phyloP scores from a whole-genome alignment of 2,329 filamentous ascomycete species.

The Aspergillus fumigatus region DNA sequence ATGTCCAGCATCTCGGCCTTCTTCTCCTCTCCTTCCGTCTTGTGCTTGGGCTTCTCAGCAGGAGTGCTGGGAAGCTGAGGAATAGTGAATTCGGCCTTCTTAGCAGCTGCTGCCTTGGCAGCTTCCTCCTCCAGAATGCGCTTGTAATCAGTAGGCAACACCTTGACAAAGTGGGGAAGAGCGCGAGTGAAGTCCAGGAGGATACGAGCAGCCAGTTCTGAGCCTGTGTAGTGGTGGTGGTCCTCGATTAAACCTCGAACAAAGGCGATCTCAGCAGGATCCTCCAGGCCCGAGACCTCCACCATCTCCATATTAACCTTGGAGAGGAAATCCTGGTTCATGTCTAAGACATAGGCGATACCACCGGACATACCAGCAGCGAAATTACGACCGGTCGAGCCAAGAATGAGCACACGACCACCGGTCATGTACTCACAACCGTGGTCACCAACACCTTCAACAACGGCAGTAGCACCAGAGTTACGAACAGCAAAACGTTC shows the following conservation, averaged over 20 bases:
- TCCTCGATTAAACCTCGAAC: constrained; percentile 90
- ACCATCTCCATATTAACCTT: constrained; percentile 99
- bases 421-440: constrained; percentile 99
- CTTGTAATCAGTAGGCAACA: constrained; percentile 94
- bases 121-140: constrained; percentile 82
- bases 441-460: constrained; percentile 94
- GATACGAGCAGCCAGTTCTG: constrained; percentile 86
- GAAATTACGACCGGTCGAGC: constrained; percentile 90
- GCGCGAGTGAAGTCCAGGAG: constrained; percentile 93
- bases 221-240: constrained; percentile 96
- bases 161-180: constrained; percentile 85
- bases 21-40: constrained; percentile 59
- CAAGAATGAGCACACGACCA: constrained; percentile 81
- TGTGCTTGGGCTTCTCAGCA: constrained; percentile 50
- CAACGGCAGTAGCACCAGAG: constrained; percentile 91
- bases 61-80: constrained; percentile 64
- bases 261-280: constrained; percentile 83
- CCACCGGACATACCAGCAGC: constrained; percentile 98
- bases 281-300: constrained; percentile 76
- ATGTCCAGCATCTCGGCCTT: constrained; percentile 76
- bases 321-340: constrained; percentile 79
- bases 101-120: constrained; percentile 76
- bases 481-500: constrained; percentile 97
- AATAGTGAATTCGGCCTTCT: constrained; percentile 77
- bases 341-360: constrained; percentile 91